Evolutionary conservation across 305 asterid genomes (phyloP).

Genomic region (Petunia hybrid): DNA sequence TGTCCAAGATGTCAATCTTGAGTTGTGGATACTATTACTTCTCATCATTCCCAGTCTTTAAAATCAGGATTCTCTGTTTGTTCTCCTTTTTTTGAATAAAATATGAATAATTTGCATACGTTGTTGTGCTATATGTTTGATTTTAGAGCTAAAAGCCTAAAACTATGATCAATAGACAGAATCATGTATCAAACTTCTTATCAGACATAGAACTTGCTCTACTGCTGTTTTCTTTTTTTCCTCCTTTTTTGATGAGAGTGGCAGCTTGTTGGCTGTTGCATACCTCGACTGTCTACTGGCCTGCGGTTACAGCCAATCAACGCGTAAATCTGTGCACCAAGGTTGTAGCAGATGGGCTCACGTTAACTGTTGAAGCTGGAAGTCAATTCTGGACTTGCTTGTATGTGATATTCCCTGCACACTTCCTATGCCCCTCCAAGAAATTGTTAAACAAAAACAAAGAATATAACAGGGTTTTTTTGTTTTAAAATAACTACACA

Average conservation of each 20-base stretch:
- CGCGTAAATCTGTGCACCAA: background rate
- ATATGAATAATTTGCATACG: no score
- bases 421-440: background rate
- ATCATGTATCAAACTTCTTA: no score
- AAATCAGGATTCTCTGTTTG: no score
- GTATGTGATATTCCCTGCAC: background rate
- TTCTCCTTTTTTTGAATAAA: no score
- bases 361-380: background rate
- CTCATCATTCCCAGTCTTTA: no score
- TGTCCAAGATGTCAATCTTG: constrained; percentile 25
- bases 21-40: background rate
- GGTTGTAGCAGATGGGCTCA: background rate
- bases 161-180: no score
- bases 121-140: background rate
- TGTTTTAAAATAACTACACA: background rate
- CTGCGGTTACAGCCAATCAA: no score
- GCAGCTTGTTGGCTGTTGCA: no score
- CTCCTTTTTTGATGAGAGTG: no score
- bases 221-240: no score
- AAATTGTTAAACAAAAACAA: background rate
- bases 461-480: background rate
- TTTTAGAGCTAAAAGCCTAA: background rate
- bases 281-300: no score
- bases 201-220: no score
- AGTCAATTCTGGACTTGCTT: background rate